Evolutionary conservation across 176 grass and related monocot genomes (phyloP).

Genomic region (Canna indica): DNA sequence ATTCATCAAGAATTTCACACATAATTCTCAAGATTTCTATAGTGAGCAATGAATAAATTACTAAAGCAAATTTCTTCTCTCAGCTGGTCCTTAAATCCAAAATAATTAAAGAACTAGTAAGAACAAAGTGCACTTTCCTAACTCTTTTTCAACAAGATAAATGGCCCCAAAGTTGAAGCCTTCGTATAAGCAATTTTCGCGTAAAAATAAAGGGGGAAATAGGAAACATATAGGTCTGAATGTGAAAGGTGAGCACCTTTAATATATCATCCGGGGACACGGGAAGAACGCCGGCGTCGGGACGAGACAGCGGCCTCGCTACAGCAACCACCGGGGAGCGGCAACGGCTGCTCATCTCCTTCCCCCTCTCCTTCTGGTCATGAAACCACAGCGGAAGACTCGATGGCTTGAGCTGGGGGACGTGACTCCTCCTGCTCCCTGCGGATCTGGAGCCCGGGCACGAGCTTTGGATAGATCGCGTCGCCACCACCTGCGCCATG

Average conservation of each 20-base stretch:
- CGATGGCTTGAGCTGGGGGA: slow-evolving; percentile 6
- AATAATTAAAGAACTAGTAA: neutral
- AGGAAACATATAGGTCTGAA: neutral
- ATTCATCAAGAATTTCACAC: neutral
- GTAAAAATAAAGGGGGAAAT: neutral
- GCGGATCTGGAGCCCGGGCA: slow-evolving; percentile 25
- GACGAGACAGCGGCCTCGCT: slow-evolving; percentile 46
- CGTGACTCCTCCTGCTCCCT: slow-evolving; percentile 5
- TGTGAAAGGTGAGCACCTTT: slow-evolving; percentile 4
- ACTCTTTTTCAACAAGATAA: neutral
- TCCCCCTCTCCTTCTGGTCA: slow-evolving; percentile 26
- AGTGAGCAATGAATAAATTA: neutral
- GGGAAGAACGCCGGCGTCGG: slow-evolving; percentile 40
- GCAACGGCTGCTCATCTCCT: slow-evolving; percentile 29
- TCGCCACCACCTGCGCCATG: slow-evolving; percentile 67
- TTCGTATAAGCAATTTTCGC: neutral
- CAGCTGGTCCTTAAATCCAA: neutral
- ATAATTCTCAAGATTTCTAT: neutral
- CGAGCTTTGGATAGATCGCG: slow-evolving; percentile 16
- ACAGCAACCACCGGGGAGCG: slow-evolving; percentile 34
- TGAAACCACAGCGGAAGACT: slow-evolving; percentile 19
- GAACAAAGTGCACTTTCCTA: neutral
- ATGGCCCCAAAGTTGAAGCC: neutral
- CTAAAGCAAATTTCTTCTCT: neutral
- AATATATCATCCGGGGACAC: slow-evolving; percentile 51